A percentile compares a stretch with the other conserved stretches of the same genome.
Conservation (phyloP, 1,139 yeast species). For the Blastobotrys elegans region DNA sequence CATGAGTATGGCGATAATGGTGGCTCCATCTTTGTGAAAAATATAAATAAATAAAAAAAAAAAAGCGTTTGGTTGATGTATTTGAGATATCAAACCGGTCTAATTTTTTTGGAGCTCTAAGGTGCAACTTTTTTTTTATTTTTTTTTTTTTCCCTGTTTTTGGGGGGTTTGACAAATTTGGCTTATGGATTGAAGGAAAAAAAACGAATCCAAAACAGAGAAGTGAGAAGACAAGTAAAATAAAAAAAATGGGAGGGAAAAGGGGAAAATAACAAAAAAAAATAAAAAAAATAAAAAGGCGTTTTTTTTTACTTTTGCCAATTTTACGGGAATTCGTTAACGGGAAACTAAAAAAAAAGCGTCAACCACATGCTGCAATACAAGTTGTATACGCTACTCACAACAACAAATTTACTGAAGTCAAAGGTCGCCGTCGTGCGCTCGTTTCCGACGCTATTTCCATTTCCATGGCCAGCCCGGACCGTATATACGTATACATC, state of each 20-base stretch:
- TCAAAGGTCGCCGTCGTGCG: too few species aligned
- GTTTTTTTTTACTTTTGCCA: neutral
- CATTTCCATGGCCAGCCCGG: too few species aligned
- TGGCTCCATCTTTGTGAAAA: neutral
- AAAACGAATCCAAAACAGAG: neutral
- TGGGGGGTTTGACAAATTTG: neutral
- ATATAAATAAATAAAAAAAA: neutral
- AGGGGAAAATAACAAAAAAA: neutral
- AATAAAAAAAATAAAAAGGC: neutral
- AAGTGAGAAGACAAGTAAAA: neutral
- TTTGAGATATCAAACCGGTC: too few species aligned
- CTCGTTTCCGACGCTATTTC: too few species aligned
- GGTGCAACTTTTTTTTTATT: neutral
- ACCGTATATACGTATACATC: too few species aligned
- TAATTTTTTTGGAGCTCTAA: neutral
- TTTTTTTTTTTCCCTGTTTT: neutral
- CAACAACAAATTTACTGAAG: too few species aligned
- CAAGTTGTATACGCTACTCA: too few species aligned
- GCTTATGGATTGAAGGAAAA: neutral
- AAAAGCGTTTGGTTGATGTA: too few species aligned
- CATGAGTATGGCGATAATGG: conserved; percentile 3
- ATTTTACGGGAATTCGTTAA: too few species aligned
- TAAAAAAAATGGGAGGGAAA: neutral
- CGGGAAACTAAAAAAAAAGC: too few species aligned
- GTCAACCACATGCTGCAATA: too few species aligned